Conservation (phyloP, 495 filamentous ascomycete genomes). For the Penicillium silybi region DNA sequence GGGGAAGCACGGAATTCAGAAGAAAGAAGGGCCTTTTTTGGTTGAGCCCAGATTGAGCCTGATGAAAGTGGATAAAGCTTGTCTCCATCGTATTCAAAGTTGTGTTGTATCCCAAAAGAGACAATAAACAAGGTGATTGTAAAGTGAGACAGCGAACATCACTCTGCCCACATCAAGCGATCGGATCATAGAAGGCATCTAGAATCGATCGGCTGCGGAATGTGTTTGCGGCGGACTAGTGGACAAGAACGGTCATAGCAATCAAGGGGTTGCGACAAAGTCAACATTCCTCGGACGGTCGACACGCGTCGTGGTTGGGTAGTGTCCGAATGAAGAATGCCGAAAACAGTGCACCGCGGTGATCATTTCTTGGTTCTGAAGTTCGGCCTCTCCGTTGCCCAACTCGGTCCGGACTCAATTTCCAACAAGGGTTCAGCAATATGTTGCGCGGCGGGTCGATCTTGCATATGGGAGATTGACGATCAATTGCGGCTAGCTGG, state of each 20-base stretch:
- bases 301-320: neutral
- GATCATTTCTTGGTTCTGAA: conserved; percentile 5
- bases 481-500: neutral
- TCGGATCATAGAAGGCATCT: neutral
- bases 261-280: neutral
- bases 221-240: neutral
- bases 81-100: neutral
- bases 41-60: neutral
- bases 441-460: conserved; percentile 6
- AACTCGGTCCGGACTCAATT: neutral
- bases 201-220: neutral
- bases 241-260: conserved; percentile 2
- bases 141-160: neutral
- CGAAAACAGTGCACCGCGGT: conserved; percentile 2
- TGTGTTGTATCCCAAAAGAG: neutral
- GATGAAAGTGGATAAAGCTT: neutral
- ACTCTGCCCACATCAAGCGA: neutral
- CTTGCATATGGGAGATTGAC: conserved; percentile 3
- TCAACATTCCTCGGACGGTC: conserved; percentile 8
- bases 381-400: neutral
- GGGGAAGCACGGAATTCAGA: neutral
- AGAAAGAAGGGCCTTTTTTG: neutral
- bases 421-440: neutral
- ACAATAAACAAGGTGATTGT: neutral
- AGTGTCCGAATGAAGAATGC: neutral